Percentiles rank a stretch among this genome's conserved stretches.
These are phyloP conservation scores for Fusarium sp. DNA, from an alignment of 2,329 filamentous ascomycete genomes.

Conservation along the genomic window DNA sequence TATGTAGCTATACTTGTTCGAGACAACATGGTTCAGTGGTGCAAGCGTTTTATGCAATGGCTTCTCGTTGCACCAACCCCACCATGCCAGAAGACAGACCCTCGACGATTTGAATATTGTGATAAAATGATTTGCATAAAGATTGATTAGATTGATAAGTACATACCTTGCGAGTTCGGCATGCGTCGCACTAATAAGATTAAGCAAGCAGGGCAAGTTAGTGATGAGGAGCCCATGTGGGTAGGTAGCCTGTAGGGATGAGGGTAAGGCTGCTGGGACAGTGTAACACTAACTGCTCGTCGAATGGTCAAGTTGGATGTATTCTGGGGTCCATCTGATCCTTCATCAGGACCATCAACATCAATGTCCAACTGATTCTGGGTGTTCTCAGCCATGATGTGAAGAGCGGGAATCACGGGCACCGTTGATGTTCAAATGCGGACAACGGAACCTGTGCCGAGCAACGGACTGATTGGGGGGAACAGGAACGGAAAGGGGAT, in stretches of 20 bases:
- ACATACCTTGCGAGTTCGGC: slow-evolving; percentile 53
- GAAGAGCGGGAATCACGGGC: slow-evolving; percentile 21
- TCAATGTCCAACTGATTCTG: slow-evolving; percentile 32
- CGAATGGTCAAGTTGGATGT: slow-evolving; percentile 39
- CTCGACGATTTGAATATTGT: slow-evolving; percentile 4
- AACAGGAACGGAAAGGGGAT: background rate
- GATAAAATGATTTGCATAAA: slow-evolving; percentile 4
- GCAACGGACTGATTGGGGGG: background rate
- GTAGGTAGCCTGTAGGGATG: background rate
- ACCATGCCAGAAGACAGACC: background rate
- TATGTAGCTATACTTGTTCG: slow-evolving; percentile 17
- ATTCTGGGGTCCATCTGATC: slow-evolving; percentile 43
- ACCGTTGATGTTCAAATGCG: background rate
- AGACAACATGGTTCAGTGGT: background rate
- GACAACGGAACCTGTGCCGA: background rate
- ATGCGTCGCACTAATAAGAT: slow-evolving; percentile 52
- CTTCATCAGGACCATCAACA: slow-evolving; percentile 42
- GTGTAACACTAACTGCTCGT: slow-evolving; percentile 44
- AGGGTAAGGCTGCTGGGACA: slow-evolving; percentile 6
- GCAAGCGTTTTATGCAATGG: slow-evolving; percentile 2
- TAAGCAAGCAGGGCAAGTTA: slow-evolving; percentile 39
- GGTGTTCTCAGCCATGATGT: slow-evolving; percentile 35
- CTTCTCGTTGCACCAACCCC: slow-evolving; percentile 2
- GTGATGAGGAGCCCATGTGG: slow-evolving; percentile 6
- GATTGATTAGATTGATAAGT: slow-evolving; percentile 33